Evolutionary conservation across 129 eudicot species (phyloP).

Genomic region (Flaveria trinervia): DNA sequence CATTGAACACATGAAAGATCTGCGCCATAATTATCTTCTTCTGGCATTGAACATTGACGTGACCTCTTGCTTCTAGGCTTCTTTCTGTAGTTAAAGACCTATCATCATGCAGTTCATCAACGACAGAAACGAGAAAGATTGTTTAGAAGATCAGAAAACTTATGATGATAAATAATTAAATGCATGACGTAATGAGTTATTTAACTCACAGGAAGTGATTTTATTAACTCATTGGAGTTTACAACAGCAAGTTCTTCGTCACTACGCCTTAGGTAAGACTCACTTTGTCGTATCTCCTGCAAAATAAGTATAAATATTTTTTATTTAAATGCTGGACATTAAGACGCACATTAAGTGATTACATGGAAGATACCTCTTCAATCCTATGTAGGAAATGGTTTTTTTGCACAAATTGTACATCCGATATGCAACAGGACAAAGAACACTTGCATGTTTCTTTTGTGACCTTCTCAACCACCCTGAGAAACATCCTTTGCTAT

Average conservation of each 20-base stretch:
- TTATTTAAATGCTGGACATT: background rate
- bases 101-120: background rate
- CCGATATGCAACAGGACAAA: constrained; percentile 90
- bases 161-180: background rate
- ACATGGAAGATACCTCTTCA: constrained; percentile 59
- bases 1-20: constrained; percentile 76
- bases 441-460: constrained; percentile 62
- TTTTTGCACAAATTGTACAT: constrained; percentile 79
- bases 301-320: background rate
- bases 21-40: constrained; percentile 35
- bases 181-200: background rate
- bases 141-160: background rate
- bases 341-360: background rate
- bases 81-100: constrained; percentile 62
- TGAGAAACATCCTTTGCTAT: constrained; percentile 94
- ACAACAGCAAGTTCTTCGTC: constrained; percentile 67
- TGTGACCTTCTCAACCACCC: constrained; percentile 92
- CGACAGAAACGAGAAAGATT: background rate
- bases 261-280: constrained; percentile 64
- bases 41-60: constrained; percentile 33
- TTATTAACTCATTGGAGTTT: constrained; percentile 61
- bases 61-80: constrained; percentile 54
- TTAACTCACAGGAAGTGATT: constrained; percentile 76
- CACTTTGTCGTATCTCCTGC: constrained; percentile 74
- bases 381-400: constrained; percentile 82